A percentile compares a stretch with the other conserved stretches of the same genome.
Evolutionary conservation across 371 early-diverging fungal genomes (phyloP).

Genomic region (Basidiobolus meristosporus): DNA sequence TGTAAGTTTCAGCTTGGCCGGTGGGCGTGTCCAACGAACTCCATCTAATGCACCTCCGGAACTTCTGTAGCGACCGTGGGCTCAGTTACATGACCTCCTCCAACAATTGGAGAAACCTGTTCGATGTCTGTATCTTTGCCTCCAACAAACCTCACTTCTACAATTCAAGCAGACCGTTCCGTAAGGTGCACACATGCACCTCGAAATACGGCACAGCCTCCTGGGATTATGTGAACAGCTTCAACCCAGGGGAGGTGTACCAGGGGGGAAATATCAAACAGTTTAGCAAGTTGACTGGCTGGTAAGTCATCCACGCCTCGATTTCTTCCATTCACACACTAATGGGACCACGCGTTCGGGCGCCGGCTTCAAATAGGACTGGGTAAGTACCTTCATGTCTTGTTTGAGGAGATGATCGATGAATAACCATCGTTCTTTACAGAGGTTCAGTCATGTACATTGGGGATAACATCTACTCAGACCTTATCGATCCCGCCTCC

Average conservation of each 20-base stretch:
- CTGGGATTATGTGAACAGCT: slow-evolving; percentile 25
- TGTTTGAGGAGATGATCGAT: neutral
- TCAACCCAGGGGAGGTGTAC: slow-evolving; percentile 33
- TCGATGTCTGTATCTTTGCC: slow-evolving; percentile 35
- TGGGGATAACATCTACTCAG: slow-evolving; percentile 47
- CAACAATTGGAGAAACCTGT: slow-evolving; percentile 32
- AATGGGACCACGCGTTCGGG: neutral
- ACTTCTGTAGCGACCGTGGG: slow-evolving; percentile 14
- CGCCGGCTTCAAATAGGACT: slow-evolving; percentile 1
- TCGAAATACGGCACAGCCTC: slow-evolving; percentile 7
- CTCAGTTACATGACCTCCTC: slow-evolving; percentile 25
- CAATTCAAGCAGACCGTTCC: slow-evolving; percentile 27
- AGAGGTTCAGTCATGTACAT: slow-evolving; percentile 40
- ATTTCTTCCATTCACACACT: neutral
- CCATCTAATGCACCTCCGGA: neutral
- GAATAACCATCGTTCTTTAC: neutral
- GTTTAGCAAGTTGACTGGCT: slow-evolving; percentile 32
- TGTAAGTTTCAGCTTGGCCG: slow-evolving; percentile 7
- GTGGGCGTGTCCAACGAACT: neutral
- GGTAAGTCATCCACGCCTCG: slow-evolving; percentile 8
- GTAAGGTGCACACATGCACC: slow-evolving; percentile 10
- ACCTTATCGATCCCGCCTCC: slow-evolving; percentile 33
- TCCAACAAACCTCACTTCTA: slow-evolving; percentile 42
- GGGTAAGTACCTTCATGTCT: slow-evolving; percentile 1
- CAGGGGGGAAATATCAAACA: slow-evolving; percentile 35